Conservation (phyloP, 345 rosid genomes). For the Bruguiera parviflora region DNA sequence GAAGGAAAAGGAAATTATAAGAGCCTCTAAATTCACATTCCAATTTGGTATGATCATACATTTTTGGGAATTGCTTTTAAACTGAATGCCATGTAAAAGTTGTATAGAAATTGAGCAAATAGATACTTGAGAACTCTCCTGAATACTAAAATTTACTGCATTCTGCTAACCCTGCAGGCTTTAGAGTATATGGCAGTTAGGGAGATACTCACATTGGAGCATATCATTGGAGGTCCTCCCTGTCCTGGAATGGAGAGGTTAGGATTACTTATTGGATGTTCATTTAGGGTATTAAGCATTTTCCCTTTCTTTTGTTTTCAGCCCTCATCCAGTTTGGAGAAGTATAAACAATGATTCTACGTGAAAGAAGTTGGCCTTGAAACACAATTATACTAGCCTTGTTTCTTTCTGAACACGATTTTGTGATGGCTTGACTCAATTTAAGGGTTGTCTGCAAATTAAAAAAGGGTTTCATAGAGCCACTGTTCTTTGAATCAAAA, state of each 20-base stretch:
- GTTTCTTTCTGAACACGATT: background rate
- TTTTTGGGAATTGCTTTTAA: background rate
- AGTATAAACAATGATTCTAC: background rate
- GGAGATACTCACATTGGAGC: slow-evolving; percentile 73
- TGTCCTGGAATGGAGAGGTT: slow-evolving; percentile 93
- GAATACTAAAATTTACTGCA: background rate
- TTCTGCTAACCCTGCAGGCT: slow-evolving; percentile 52
- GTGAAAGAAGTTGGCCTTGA: background rate
- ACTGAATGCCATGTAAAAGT: background rate
- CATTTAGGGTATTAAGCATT: background rate
- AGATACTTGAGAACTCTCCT: background rate
- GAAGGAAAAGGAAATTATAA: background rate
- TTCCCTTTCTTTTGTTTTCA: background rate
- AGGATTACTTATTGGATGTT: slow-evolving; percentile 12
- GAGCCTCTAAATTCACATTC: background rate
- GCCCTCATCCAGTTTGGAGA: background rate
- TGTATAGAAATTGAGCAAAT: background rate
- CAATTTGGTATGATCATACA: background rate
- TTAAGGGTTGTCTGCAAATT: background rate
- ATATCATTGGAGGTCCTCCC: slow-evolving; percentile 79
- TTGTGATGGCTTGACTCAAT: background rate
- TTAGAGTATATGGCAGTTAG: slow-evolving; percentile 79
- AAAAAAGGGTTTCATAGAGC: too few species aligned
- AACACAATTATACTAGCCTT: background rate
- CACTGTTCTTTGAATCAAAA: too few species aligned